These are phyloP conservation scores for Entomophthora muscae DNA, from an alignment of 371 early-diverging fungal species.

Conservation along the genomic window DNA sequence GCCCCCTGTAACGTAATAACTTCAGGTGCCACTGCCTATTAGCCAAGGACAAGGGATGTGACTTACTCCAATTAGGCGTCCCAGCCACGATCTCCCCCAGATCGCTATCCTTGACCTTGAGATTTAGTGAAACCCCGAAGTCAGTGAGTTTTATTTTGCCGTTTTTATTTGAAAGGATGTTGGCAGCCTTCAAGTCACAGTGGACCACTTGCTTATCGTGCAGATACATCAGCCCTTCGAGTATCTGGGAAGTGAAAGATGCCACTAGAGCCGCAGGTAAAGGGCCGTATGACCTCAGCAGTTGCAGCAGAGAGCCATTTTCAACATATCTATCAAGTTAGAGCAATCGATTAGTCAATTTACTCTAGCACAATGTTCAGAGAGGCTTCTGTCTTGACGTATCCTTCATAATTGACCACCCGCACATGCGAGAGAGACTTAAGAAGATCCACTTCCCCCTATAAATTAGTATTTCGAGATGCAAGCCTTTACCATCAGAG, in stretches of 20 bases:
- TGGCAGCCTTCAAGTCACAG: slow-evolving; percentile 93
- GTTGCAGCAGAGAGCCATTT: slow-evolving; percentile 80
- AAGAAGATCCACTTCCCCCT: slow-evolving; percentile 47
- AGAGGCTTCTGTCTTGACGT: slow-evolving; percentile 44
- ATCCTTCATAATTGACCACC: slow-evolving; percentile 75
- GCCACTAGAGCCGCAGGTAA: slow-evolving; percentile 88
- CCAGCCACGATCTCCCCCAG: slow-evolving; percentile 56
- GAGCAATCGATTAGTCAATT: neutral
- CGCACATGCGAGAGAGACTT: slow-evolving; percentile 58
- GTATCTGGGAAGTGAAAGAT: slow-evolving; percentile 75
- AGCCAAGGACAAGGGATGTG: neutral
- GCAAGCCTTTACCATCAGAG: slow-evolving; percentile 20
- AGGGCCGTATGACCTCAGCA: slow-evolving; percentile 76
- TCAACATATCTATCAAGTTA: slow-evolving; percentile 46
- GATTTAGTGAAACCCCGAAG: slow-evolving; percentile 82
- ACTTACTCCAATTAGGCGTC: slow-evolving; percentile 86
- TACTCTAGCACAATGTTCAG: slow-evolving; percentile 80
- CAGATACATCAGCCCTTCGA: slow-evolving; percentile 77
- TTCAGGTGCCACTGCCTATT: slow-evolving; percentile 72
- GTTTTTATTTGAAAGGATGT: slow-evolving; percentile 83
- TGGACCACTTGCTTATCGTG: slow-evolving; percentile 79
- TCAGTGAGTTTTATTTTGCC: slow-evolving; percentile 91
- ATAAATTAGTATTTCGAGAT: neutral
- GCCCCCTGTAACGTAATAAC: slow-evolving; percentile 73
- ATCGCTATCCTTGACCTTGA: slow-evolving; percentile 30